Percentiles rank a stretch among this genome's conserved stretches.
Conservation (phyloP, 2,329 filamentous ascomycete species). For the Dissoconium aciculare region DNA sequence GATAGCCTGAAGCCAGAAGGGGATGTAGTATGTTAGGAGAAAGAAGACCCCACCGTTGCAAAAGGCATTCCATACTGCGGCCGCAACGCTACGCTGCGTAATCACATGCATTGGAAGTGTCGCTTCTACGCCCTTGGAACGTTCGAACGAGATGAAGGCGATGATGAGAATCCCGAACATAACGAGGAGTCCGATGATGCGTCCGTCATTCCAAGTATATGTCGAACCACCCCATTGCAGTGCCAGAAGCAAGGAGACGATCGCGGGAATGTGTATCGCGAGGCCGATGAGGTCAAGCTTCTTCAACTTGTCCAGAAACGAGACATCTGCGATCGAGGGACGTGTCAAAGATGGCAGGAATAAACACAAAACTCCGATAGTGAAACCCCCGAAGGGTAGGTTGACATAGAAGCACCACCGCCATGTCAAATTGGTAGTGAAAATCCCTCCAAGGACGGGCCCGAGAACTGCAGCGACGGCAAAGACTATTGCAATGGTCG, state of each 20-base stretch:
- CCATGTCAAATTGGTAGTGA: constrained; percentile 28
- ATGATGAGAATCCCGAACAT: constrained; percentile 30
- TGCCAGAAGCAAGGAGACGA: constrained; percentile 33
- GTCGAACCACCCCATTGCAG: constrained; percentile 36
- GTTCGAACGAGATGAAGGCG: constrained; percentile 28
- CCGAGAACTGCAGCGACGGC: constrained; percentile 28
- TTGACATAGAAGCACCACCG: constrained; percentile 26
- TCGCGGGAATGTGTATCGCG: constrained; percentile 23
- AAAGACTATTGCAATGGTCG: constrained; percentile 25
- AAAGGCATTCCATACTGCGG: constrained; percentile 27
- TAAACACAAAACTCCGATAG: constrained; percentile 15
- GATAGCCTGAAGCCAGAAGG: constrained; percentile 36
- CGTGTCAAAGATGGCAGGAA: too few species aligned
- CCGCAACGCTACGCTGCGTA: constrained; percentile 29
- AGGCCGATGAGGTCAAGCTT: constrained; percentile 29
- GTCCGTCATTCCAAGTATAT: constrained; percentile 26
- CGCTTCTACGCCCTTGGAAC: constrained; percentile 30
- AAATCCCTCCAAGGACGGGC: constrained; percentile 29
- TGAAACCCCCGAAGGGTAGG: constrained; percentile 19
- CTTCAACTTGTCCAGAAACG: too few species aligned
- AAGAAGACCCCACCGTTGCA: constrained; percentile 29
- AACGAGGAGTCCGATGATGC: constrained; percentile 33
- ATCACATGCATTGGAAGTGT: constrained; percentile 32
- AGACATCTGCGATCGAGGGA: too few species aligned
- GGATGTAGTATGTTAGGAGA: constrained; percentile 31